Evolutionary conservation across 2,329 filamentous ascomycete species (phyloP).

Genomic region (Magnaporthiopsis rhizophila): DNA sequence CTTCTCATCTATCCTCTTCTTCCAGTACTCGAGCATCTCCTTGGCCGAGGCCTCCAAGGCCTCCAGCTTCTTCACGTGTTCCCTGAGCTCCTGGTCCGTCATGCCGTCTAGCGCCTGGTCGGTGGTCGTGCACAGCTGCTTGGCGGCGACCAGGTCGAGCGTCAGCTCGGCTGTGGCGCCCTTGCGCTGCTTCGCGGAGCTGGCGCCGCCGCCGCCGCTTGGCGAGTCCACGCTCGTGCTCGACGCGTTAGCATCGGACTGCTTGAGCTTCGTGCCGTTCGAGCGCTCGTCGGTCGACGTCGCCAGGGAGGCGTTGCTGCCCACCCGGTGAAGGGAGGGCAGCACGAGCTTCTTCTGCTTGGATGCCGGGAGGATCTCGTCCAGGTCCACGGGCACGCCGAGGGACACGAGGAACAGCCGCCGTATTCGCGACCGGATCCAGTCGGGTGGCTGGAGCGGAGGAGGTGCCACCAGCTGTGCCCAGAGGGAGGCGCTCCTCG

Average conservation of each 20-base stretch:
- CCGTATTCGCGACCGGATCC: slow-evolving; percentile 92
- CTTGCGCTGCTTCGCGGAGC: slow-evolving; percentile 33
- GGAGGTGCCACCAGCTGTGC: slow-evolving; percentile 92
- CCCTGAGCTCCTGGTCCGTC: slow-evolving; percentile 66
- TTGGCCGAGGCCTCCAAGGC: slow-evolving; percentile 63
- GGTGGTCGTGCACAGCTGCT: slow-evolving; percentile 74
- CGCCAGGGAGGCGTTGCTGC: slow-evolving; percentile 42
- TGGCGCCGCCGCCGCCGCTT: slow-evolving; percentile 20
- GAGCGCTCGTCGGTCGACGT: slow-evolving; percentile 47
- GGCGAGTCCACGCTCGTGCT: slow-evolving; percentile 53
- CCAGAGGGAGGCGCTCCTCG: slow-evolving; percentile 86
- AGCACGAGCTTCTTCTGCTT: slow-evolving; percentile 97
- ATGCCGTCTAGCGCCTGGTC: slow-evolving; percentile 74
- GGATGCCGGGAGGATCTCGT: slow-evolving; percentile 92
- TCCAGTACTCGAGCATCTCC: slow-evolving; percentile 80
- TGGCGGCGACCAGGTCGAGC: slow-evolving; percentile 71
- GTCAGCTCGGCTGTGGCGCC: slow-evolving; percentile 63
- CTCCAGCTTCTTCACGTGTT: slow-evolving; percentile 63
- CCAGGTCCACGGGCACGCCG: slow-evolving; percentile 90
- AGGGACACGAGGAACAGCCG: slow-evolving; percentile 92
- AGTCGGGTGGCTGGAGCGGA: slow-evolving; percentile 90
- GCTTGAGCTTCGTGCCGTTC: slow-evolving; percentile 23
- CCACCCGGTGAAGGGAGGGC: slow-evolving; percentile 59
- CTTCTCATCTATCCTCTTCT: slow-evolving; percentile 76
- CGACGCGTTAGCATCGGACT: slow-evolving; percentile 43